Conservation (phyloP, 2,329 filamentous ascomycete genomes). For the Fusarium lyarnte region DNA sequence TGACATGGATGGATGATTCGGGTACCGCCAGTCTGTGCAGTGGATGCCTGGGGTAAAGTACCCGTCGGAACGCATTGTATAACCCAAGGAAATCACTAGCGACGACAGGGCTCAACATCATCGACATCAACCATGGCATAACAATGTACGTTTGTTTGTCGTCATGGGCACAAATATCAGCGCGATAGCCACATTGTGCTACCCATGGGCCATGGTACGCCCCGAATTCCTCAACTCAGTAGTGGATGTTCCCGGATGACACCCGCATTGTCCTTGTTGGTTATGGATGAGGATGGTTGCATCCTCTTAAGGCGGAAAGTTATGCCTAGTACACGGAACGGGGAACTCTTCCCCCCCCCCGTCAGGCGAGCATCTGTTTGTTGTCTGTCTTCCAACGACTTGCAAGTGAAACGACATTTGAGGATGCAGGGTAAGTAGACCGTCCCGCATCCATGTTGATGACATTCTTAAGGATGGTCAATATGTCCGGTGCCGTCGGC, state of each 20-base stretch:
- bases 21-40: background rate
- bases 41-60: conserved; percentile 17
- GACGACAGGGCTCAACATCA: conserved; percentile 4
- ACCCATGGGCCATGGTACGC: conserved; percentile 8
- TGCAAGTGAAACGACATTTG: background rate
- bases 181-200: conserved; percentile 26
- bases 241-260: conserved; percentile 20
- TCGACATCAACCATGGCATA: conserved; percentile 14
- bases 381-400: background rate
- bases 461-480: background rate
- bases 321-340: conserved; percentile 21
- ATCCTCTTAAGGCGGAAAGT: conserved; percentile 14
- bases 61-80: conserved; percentile 9
- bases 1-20: conserved; percentile 16
- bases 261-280: conserved; percentile 23
- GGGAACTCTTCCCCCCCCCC: conserved; percentile 5
- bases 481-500: conserved; percentile 7
- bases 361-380: conserved; percentile 12
- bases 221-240: conserved; percentile 8
- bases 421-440: conserved; percentile 15
- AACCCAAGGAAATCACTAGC: background rate
- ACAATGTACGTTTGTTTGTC: conserved; percentile 10
- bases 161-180: conserved; percentile 28
- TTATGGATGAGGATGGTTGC: conserved; percentile 5
- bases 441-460: background rate